A percentile compares a stretch with the other conserved stretches of the same genome.
Conservation (phyloP, 345 rosid genomes). For the Brassica carinata region DNA sequence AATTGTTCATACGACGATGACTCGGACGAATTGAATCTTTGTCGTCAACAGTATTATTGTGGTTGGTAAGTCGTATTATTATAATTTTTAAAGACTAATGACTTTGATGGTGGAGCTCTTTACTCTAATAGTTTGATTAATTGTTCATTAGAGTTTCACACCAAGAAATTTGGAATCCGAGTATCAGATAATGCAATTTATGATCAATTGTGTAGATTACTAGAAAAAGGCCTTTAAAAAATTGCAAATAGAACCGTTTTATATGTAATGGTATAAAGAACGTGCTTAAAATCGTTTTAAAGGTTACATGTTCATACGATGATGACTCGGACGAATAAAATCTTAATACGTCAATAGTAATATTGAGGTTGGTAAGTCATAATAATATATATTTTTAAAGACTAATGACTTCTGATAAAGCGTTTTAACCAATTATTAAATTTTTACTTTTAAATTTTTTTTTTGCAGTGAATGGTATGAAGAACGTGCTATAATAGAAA, state of each 20-base stretch:
- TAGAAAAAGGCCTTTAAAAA: no score
- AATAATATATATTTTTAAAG: background rate
- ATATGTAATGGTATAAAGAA: no score
- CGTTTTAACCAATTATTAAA: background rate
- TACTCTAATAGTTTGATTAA: background rate
- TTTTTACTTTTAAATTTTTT: background rate
- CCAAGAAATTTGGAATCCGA: no score
- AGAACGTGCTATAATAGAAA: background rate
- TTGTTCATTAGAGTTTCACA: no score
- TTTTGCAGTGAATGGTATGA: background rate
- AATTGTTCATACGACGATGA: background rate
- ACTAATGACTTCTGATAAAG: background rate
- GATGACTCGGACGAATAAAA: background rate
- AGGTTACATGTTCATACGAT: background rate
- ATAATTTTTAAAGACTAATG: background rate
- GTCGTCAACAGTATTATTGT: background rate
- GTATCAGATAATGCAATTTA: no score
- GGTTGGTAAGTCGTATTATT: background rate
- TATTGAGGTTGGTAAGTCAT: background rate
- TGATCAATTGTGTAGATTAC: no score
- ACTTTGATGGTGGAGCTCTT: background rate
- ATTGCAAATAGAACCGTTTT: no score
- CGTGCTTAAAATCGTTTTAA: background rate
- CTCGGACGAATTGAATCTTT: background rate
- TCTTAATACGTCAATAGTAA: background rate